These are phyloP conservation scores for Nitzschia inconspicua DNA, from an alignment of 108 stramenopile species.

Conservation along the genomic window DNA sequence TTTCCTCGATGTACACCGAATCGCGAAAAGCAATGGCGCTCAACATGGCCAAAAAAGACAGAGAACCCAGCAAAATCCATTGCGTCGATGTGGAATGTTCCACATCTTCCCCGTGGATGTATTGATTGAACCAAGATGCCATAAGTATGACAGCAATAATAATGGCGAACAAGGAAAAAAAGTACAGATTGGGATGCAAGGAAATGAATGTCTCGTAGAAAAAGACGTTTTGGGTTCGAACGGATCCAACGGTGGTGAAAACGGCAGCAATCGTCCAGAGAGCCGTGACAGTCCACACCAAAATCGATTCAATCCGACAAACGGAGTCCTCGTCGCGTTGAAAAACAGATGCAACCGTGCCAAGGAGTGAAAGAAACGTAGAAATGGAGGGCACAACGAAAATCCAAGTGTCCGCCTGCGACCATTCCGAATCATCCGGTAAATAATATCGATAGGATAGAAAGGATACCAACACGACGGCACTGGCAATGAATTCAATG, in stretches of 20 bases:
- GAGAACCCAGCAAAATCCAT: not conserved
- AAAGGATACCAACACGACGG: not conserved
- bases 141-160: not conserved
- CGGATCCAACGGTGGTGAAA: not conserved
- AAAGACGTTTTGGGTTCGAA: not conserved
- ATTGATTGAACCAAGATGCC: slow-evolving; percentile 6
- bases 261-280: not conserved
- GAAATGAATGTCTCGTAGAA: not conserved
- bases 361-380: not conserved
- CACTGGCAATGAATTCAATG: not conserved
- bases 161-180: not conserved
- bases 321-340: not conserved
- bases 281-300: not conserved
- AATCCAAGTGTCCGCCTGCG: not conserved
- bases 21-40: not conserved
- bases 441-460: not conserved
- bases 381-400: not conserved
- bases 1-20: not conserved
- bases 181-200: slow-evolving; percentile 1
- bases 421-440: not conserved
- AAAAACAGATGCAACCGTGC: not conserved
- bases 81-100: slow-evolving; percentile 1
- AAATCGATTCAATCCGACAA: not conserved
- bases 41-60: not conserved
- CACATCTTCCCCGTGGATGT: not conserved